Evolutionary conservation across 257 asterid genomes (phyloP).

Genomic region (Ballota nigra): DNA sequence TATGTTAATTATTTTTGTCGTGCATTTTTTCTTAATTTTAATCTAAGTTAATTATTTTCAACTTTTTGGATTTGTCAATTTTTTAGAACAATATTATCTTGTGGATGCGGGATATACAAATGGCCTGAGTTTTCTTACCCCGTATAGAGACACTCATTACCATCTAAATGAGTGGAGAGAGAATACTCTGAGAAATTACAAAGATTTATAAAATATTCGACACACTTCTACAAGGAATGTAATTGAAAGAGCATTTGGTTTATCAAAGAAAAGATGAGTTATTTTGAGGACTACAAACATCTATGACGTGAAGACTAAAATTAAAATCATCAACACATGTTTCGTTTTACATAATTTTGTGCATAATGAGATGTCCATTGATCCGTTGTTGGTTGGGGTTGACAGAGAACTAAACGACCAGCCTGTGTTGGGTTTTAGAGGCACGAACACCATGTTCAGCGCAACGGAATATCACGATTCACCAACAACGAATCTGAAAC

Average conservation of each 20-base stretch:
- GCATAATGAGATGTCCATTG: not conserved
- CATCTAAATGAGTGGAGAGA: not conserved
- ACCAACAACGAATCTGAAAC: too few relatives aligned
- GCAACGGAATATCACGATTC: too few relatives aligned
- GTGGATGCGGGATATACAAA: constrained; percentile 4
- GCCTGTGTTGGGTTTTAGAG: not conserved
- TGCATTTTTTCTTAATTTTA: too few relatives aligned
- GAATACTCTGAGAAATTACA: not conserved
- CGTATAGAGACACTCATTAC: not conserved
- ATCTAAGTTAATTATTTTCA: not conserved
- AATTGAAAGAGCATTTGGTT: constrained; percentile 15
- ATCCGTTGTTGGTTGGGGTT: not conserved
- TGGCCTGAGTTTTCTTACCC: not conserved
- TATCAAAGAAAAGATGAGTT: constrained; percentile 9
- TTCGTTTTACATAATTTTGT: not conserved
- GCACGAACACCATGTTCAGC: too few relatives aligned
- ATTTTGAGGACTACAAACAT: not conserved
- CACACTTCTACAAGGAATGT: constrained; percentile 5
- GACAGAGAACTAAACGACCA: not conserved
- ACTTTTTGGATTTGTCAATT: too few relatives aligned
- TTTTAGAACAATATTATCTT: constrained; percentile 8
- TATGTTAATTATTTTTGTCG: too few relatives aligned
- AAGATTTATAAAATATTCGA: not conserved
- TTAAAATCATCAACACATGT: not conserved
- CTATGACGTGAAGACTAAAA: not conserved